These are phyloP conservation scores for Kwoniella shivajii DNA, from an alignment of 1,284 basidiomycete species.

Conservation along the genomic window DNA sequence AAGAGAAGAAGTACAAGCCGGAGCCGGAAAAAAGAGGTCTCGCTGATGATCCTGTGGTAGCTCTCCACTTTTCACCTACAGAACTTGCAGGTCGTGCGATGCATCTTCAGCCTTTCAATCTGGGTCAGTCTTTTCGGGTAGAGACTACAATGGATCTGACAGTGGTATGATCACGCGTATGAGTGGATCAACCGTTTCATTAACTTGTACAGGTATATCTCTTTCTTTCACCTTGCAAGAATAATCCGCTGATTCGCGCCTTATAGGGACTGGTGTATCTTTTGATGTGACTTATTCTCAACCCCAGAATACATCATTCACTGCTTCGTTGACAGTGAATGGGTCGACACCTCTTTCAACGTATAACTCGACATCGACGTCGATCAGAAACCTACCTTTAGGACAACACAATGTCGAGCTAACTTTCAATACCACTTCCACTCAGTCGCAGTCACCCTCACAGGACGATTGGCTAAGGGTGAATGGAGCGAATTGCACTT, in stretches of 20 bases:
- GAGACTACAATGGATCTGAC: constrained; percentile 21
- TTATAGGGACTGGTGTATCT: constrained; percentile 11
- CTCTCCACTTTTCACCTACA: constrained; percentile 36
- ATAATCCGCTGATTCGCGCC: neutral
- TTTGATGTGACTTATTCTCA: constrained; percentile 13
- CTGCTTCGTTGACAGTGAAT: constrained; percentile 17
- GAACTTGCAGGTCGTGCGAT: constrained; percentile 35
- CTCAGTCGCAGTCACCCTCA: neutral
- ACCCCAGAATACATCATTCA: constrained; percentile 11
- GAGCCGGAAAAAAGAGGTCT: neutral
- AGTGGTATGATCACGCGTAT: constrained; percentile 22
- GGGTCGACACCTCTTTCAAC: constrained; percentile 10
- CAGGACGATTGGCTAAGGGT: constrained; percentile 26
- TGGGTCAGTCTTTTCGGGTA: constrained; percentile 6
- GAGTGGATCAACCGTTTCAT: constrained; percentile 6
- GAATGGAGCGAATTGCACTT: constrained; percentile 20
- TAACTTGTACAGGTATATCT: constrained; percentile 36
- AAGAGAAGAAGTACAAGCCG: too few relatives aligned
- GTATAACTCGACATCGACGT: neutral
- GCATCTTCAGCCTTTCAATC: constrained; percentile 16
- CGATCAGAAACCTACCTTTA: constrained; percentile 21
- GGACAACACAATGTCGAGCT: constrained; percentile 29
- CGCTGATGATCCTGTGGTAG: constrained; percentile 17
- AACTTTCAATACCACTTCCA: neutral
- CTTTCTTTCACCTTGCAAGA: too few relatives aligned